Base-by-base conservation (phyloP, 2,329 filamentous ascomycete genomes). In the Colletotrichum sojae region DNA sequence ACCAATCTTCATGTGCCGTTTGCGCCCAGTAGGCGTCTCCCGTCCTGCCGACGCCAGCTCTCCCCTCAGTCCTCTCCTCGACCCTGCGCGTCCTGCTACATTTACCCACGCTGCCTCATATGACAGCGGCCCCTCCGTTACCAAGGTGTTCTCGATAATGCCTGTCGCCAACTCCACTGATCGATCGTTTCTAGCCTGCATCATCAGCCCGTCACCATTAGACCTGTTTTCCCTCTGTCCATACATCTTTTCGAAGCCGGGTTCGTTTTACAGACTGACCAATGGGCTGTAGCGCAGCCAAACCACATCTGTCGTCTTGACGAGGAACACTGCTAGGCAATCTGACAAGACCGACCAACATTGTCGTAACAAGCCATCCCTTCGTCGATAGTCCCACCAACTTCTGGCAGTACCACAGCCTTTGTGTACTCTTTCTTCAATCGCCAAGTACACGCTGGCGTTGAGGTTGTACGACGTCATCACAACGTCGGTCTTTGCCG, bases 371-470 rank as follows among this genome's bases (percentile, higher is more conserved):
- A 39, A 18, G 46, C 10, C 53, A 18, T 53, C n/a, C 18, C 20
- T n/a, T 16, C 61, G 15, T 36, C 31, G 31, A 6, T 36, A 31
- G n/a, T 12, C 45, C 31, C 20, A 15, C 16, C 40, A 15, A 43
- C 5, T 45, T 31, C 40, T 51, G 12, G 43, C 53, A 36, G 43
- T 40, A 31, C 43, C 56, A 36, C 48, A 27, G 40, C n/a, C 49
- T 45, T 13, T 27, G 62, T 31, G 18, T 36, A 10, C 53, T 27
- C 13, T 46, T 8, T 59, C 51, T 55, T 52, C 27, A 49, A 61
- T 57, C 62, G 62, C 67, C 67, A 67, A 67, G 67, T 69, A 69
- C 25, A 69, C 62, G 62, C 9, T 56, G 67, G 67, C 67, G 39
- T 61, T 53, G 56, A 43, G 39, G 61, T 67, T 40, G 45, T 40